Evolutionary conservation across 2,329 filamentous ascomycete genomes (phyloP), one percentile per base, ranked within the genome.

Genomic region (Cadophora gregata): DNA sequence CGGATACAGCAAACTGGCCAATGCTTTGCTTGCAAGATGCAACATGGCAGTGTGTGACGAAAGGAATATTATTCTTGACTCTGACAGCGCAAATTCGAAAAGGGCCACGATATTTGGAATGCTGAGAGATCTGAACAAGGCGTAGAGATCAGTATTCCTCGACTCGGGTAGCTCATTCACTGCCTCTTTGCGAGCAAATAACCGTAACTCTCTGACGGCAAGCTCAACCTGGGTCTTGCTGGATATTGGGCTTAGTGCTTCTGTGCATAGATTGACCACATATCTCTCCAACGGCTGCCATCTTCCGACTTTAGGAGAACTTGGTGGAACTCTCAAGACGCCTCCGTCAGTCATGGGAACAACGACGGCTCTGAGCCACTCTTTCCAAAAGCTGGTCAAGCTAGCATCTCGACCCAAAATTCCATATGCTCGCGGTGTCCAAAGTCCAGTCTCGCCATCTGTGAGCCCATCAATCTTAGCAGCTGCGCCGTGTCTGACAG

Each of bases 221-320:
- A 98, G 84, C 80, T 99, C 96, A 36, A 98, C 93, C 78, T 99
- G 96, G 0, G 95, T 98, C 80, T 96, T 95, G 47, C 96, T 98
- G 38, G 91, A 92, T 60, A 97, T 87, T 1, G 96, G 96, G 75
- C 92, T 95, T 75, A 96, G 91, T 1, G 96, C 96, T 80, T 98
- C 95, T 10, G 94, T 94, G 80, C 96, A 99, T 38, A 99, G 84
- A 78, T 98, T 98, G 80, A 98, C 90, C 38, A 99, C 94, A 78
- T 98, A 99, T 76, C 94, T 90, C 81, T 99, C 96, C 67, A 99
- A 81, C 16, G 96, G 96, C 78, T 97, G 95, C 96, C 96, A 99
- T 76, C 93, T 88, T 53, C 96, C 96, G 70, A 97, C 89, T 74
- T 89, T 92, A 14, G 96, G 94, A 5, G 95, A 98, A 79, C 91